Base-by-base conservation (phyloP, 1,139 yeast species). In the Debaryomycetaceae sp. region DNA sequence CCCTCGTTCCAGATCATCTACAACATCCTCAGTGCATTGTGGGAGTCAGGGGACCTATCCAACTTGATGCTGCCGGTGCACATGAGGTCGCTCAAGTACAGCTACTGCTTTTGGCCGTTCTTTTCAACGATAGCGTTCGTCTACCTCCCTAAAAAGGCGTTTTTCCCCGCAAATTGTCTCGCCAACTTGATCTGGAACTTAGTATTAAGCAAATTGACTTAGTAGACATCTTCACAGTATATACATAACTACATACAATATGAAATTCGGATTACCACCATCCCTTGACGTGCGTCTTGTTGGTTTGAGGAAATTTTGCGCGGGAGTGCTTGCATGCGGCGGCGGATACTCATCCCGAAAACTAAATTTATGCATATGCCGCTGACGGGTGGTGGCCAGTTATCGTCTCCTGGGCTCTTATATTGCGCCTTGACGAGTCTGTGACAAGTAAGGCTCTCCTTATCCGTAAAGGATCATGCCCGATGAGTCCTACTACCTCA, bases 101-200 rank as follows among this genome's bases (percentile, higher is more conserved):
- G 79, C 20, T 76, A 71, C 47, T 57, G 74, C 44, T 65, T 65
- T 37, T 78, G 83, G 82, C 83, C 84, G 5, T 51, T 71, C 28
- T 70, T 75, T 35, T 73, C 80, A 10, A 52, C 70, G 3, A 40
- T 66, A 22, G 65, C 71, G 38, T 78, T 78, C 45, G 57, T 65
- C 27, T 58, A 68, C 30, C 51, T 76, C 10, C 75, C 75, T 1
- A 56, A 61, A 18, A 51, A 59, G 22, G 51, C 70, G 42, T 65
- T 76, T 46, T 76, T 78, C 50, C 80, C 81, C 1, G 61, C 72
- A 31, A 78, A 74, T 43, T 77, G 83, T 45, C 43, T 72, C 29
- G 77, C 77, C 11, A 71, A 65, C 35, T 59, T 78, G 37, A 37
- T 75, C 1, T 78, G 83, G 78, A 75, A 75, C 37, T 49, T 77